Evolutionary conservation across 768 basidiomycete species (phyloP).

Genomic region (Lanmaoa rubissima): DNA sequence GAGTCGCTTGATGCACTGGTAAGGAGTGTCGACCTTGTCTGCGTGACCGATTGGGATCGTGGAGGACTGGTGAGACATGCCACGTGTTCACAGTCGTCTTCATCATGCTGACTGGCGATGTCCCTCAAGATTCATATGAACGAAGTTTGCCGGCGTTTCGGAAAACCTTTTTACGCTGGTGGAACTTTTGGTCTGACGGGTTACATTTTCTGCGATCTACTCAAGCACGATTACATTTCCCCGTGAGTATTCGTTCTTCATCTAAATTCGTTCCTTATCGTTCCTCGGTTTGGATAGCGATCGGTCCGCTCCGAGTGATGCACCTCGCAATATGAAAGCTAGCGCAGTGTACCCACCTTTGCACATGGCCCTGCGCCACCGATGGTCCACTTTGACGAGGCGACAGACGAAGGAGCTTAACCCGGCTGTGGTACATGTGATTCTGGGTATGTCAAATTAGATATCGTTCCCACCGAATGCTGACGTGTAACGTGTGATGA

Average conservation of each 20-base stretch:
- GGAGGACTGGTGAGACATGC: constrained; percentile 61
- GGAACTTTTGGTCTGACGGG: constrained; percentile 88
- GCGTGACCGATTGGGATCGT: constrained; percentile 76
- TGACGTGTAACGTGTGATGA: constrained; percentile 16
- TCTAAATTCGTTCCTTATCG: constrained; percentile 11
- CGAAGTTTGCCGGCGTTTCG: constrained; percentile 67
- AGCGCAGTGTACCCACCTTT: constrained; percentile 67
- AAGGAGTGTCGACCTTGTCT: constrained; percentile 76
- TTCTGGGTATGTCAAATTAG: constrained; percentile 56
- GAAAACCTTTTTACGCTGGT: constrained; percentile 87
- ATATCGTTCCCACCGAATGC: background rate
- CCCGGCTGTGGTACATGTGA: constrained; percentile 65
- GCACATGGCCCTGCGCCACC: constrained; percentile 57
- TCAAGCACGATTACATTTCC: constrained; percentile 81
- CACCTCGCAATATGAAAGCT: constrained; percentile 56
- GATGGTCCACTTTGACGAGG: constrained; percentile 69
- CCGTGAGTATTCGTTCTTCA: constrained; percentile 53
- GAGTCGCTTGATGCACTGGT: constrained; percentile 59
- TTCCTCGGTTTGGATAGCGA: constrained; percentile 42
- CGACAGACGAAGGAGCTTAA: constrained; percentile 83
- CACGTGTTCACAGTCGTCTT: constrained; percentile 1
- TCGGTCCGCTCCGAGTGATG: constrained; percentile 58
- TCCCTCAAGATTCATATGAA: constrained; percentile 68
- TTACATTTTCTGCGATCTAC: constrained; percentile 92
- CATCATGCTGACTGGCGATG: constrained; percentile 5